A percentile compares a stretch with the other conserved stretches of the same genome.
Conservation (phyloP, 768 basidiomycete genomes). For the Suillus bovinus region DNA sequence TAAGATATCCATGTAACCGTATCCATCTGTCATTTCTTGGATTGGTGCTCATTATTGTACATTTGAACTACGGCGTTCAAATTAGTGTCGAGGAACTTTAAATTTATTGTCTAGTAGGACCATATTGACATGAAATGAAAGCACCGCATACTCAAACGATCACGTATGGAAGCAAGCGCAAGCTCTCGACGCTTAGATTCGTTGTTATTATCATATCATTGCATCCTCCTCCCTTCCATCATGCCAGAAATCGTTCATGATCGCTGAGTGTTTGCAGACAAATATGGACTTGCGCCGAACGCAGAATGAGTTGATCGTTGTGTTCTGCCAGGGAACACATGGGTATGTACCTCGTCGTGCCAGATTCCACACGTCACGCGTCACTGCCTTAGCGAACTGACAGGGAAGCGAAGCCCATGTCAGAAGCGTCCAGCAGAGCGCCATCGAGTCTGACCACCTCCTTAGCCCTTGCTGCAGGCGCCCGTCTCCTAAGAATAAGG, state of each 20-base stretch:
- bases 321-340: not conserved
- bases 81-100: too few relatives aligned
- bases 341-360: too few relatives aligned
- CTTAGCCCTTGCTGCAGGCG: too few relatives aligned
- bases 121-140: not conserved
- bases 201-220: not conserved
- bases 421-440: too few relatives aligned
- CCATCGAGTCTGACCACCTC: too few relatives aligned
- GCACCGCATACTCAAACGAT: not conserved
- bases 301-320: not conserved
- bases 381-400: too few relatives aligned
- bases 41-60: not conserved
- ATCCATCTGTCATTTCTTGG: not conserved
- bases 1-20: not conserved
- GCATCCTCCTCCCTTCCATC: not conserved
- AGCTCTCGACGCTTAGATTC: not conserved
- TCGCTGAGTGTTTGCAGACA: not conserved
- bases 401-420: too few relatives aligned
- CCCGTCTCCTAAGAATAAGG: too few relatives aligned
- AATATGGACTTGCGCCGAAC: not conserved
- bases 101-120: not conserved
- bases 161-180: not conserved
- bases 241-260: not conserved
- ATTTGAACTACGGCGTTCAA: too few relatives aligned
- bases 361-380: too few relatives aligned